Evolutionary conservation across 1,284 basidiomycete genomes (phyloP).

Genomic region (Vanrija sp.): DNA sequence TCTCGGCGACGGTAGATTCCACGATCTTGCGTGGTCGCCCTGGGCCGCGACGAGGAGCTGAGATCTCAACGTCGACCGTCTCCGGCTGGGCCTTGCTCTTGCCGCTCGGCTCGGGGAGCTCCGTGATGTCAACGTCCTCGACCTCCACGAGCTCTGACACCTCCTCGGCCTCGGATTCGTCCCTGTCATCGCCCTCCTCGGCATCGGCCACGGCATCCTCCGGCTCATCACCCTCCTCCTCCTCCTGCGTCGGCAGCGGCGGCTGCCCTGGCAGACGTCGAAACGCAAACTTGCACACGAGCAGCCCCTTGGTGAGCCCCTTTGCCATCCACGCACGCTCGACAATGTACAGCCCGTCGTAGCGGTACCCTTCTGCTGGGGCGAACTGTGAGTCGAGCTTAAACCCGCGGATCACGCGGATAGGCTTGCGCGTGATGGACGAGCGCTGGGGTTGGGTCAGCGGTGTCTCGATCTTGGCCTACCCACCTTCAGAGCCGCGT

Average conservation of each 20-base stretch:
- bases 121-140: not conserved
- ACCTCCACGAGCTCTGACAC: not conserved
- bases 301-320: conserved; percentile 34
- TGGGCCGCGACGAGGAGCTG: too few relatives aligned
- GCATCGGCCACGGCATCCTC: not conserved
- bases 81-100: too few relatives aligned
- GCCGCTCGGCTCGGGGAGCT: too few relatives aligned
- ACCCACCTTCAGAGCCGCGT: conserved; percentile 41
- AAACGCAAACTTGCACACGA: conserved; percentile 41
- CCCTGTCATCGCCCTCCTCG: not conserved
- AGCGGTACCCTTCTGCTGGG: conserved; percentile 44
- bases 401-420: conserved; percentile 52
- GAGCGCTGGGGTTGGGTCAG: conserved; percentile 10
- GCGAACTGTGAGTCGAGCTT: conserved; percentile 43
- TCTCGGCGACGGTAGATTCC: too few relatives aligned
- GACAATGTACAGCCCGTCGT: conserved; percentile 50
- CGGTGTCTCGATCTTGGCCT: not conserved
- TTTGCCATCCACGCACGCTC: conserved; percentile 41
- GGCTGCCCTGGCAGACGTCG: conserved; percentile 32
- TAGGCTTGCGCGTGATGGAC: conserved; percentile 43
- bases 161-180: not conserved
- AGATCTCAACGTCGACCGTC: too few relatives aligned
- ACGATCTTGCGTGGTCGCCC: too few relatives aligned
- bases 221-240: conserved; percentile 5
- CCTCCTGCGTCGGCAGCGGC: conserved; percentile 13